These are phyloP conservation scores for Coemansia reversa DNA, from an alignment of 192 early-diverging fungal genomes.

Conservation along the genomic window DNA sequence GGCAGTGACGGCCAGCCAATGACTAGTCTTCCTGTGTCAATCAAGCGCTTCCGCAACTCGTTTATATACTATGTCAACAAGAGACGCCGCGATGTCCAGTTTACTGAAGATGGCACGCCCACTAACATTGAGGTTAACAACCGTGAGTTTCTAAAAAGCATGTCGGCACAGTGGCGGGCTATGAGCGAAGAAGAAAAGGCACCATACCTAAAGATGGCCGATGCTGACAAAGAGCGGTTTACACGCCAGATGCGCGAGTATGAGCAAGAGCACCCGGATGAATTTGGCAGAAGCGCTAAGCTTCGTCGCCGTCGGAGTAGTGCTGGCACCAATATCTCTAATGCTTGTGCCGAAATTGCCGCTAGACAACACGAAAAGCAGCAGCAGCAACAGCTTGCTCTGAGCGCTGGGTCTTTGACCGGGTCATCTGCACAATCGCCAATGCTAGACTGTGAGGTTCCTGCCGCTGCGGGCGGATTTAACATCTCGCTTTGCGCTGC, in stretches of 20 bases:
- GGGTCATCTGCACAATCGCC: too few relatives aligned
- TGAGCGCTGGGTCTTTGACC: slow-evolving; percentile 4
- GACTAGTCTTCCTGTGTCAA: slow-evolving; percentile 36
- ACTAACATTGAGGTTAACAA: slow-evolving; percentile 39
- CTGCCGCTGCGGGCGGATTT: not conserved
- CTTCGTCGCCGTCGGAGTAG: slow-evolving; percentile 34
- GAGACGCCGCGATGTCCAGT: slow-evolving; percentile 28
- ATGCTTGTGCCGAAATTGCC: not conserved
- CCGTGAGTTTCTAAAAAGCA: slow-evolving; percentile 47
- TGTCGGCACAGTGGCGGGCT: slow-evolving; percentile 44
- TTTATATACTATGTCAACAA: slow-evolving; percentile 54
- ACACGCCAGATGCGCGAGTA: slow-evolving; percentile 42
- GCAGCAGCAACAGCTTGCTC: slow-evolving; percentile 1
- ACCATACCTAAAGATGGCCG: slow-evolving; percentile 37
- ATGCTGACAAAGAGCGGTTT: slow-evolving; percentile 49
- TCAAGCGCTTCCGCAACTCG: slow-evolving; percentile 56
- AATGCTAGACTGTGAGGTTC: too few relatives aligned
- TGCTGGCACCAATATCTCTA: slow-evolving; percentile 12
- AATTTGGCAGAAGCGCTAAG: slow-evolving; percentile 18
- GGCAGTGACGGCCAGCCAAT: slow-evolving; percentile 39
- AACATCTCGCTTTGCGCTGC: slow-evolving; percentile 12
- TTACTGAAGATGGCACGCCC: slow-evolving; percentile 12
- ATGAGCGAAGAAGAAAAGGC: slow-evolving; percentile 44
- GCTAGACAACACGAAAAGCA: slow-evolving; percentile 8
- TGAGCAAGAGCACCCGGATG: slow-evolving; percentile 37